Conservation (phyloP, 768 basidiomycete species). For the Wakefieldia striispora region DNA sequence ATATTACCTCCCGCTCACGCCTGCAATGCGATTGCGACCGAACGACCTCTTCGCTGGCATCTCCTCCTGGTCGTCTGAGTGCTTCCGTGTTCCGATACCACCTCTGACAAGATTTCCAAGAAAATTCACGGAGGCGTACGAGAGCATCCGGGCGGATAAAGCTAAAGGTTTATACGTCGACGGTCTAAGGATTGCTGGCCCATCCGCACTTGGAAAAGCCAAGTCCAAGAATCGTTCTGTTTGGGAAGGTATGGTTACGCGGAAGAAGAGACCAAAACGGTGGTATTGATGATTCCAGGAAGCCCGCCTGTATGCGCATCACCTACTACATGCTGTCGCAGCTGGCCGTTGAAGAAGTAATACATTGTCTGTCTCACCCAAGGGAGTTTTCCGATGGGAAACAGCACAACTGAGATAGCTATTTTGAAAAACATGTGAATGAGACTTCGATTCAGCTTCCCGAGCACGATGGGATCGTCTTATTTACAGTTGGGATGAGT, state of each 20-base stretch:
- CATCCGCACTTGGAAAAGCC: slow-evolving; percentile 18
- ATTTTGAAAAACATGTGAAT: background rate
- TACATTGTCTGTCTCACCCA: background rate
- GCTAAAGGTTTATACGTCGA: slow-evolving; percentile 26
- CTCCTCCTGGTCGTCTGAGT: slow-evolving; percentile 52
- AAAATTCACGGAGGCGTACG: slow-evolving; percentile 22
- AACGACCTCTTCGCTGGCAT: slow-evolving; percentile 51
- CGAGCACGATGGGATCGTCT: background rate
- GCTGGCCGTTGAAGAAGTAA: no score
- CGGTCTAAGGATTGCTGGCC: slow-evolving; percentile 11
- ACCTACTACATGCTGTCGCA: no score
- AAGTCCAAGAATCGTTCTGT: slow-evolving; percentile 25
- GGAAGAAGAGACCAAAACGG: slow-evolving; percentile 14
- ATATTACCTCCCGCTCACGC: slow-evolving; percentile 58
- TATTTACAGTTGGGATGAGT: background rate
- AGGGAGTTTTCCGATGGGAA: no score
- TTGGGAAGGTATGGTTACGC: slow-evolving; percentile 20
- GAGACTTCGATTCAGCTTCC: background rate
- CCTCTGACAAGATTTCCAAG: slow-evolving; percentile 18
- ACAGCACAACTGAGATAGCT: no score
- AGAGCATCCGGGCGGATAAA: slow-evolving; percentile 2
- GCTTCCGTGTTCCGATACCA: slow-evolving; percentile 21
- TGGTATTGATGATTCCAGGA: slow-evolving; percentile 6
- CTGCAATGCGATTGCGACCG: slow-evolving; percentile 45
- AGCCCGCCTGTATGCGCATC: no score